Evolutionary conservation across 176 grass and related monocot species (phyloP).

Genomic region (Paspalum notatum): DNA sequence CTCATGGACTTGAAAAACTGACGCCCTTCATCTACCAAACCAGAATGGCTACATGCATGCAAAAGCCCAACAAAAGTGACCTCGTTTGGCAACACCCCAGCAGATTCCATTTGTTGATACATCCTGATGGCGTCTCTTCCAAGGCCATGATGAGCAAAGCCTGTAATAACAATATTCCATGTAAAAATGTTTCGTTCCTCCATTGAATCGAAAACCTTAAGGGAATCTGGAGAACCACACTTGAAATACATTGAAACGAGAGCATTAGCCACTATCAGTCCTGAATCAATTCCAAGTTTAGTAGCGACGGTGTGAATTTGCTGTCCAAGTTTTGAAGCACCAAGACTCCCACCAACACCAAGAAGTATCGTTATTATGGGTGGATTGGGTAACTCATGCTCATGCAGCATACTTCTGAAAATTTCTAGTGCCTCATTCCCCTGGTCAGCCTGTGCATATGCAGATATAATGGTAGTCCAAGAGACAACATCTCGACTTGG

Average conservation of each 20-base stretch:
- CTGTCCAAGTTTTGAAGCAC: conserved; percentile 53
- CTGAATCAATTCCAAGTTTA: conserved; percentile 50
- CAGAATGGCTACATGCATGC: conserved; percentile 72
- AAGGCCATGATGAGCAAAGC: conserved; percentile 64
- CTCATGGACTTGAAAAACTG: conserved; percentile 65
- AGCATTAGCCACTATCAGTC: conserved; percentile 57
- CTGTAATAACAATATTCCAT: conserved; percentile 68
- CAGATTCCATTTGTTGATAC: conserved; percentile 53
- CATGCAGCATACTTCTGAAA: conserved; percentile 52
- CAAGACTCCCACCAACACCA: conserved; percentile 39
- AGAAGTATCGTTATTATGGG: conserved; percentile 57
- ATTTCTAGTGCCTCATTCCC: conserved; percentile 41
- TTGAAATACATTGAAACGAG: conserved; percentile 66
- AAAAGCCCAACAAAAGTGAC: conserved; percentile 79
- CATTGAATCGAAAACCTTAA: conserved; percentile 51
- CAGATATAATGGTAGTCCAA: conserved; percentile 57
- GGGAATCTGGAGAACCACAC: conserved; percentile 40
- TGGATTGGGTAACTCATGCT: conserved; percentile 49
- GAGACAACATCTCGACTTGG: conserved; percentile 49
- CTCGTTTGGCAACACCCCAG: conserved; percentile 51
- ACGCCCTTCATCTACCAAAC: conserved; percentile 62
- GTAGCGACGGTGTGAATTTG: conserved; percentile 46
- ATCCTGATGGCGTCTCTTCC: conserved; percentile 51
- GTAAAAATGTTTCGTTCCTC: conserved; percentile 47
- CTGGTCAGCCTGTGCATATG: conserved; percentile 51